phyloP scores from a whole-genome alignment of 2,329 filamentous ascomycete species.

The Venturia effusa region DNA sequence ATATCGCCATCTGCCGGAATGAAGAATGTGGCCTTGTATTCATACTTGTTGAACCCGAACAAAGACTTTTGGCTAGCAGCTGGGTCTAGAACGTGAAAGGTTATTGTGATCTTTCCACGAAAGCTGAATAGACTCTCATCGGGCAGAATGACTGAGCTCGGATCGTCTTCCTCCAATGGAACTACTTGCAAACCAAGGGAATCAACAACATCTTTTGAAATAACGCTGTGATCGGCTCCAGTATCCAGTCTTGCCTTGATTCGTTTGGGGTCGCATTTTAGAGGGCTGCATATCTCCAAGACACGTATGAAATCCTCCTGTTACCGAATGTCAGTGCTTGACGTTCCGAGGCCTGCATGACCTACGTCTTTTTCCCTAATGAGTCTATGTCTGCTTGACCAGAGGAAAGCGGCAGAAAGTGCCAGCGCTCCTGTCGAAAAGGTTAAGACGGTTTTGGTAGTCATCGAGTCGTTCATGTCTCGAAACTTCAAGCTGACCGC shows the following conservation, averaged over 20 bases:
- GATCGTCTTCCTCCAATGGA: not conserved
- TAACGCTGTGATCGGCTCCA: not conserved
- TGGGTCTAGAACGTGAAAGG: not conserved
- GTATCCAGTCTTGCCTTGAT: not conserved
- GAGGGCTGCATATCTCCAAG: not conserved
- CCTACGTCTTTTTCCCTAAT: not conserved
- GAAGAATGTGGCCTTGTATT: not conserved
- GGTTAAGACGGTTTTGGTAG: not conserved
- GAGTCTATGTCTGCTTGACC: not conserved
- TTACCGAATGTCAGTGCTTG: no score
- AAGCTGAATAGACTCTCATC: not conserved
- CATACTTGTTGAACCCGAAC: not conserved
- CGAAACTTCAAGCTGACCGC: no score
- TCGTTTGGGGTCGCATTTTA: not conserved
- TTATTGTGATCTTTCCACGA: not conserved
- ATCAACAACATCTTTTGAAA: not conserved
- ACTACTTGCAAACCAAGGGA: not conserved
- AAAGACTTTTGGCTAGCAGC: not conserved
- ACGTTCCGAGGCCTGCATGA: no score
- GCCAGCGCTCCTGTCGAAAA: not conserved
- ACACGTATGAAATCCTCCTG: not conserved
- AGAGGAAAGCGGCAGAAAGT: not conserved
- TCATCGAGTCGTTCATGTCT: no score
- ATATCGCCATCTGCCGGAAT: not conserved
- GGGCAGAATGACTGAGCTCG: not conserved